Evolutionary conservation across 176 grass and related monocot species (phyloP).

Genomic region (Oryza longistaminata): DNA sequence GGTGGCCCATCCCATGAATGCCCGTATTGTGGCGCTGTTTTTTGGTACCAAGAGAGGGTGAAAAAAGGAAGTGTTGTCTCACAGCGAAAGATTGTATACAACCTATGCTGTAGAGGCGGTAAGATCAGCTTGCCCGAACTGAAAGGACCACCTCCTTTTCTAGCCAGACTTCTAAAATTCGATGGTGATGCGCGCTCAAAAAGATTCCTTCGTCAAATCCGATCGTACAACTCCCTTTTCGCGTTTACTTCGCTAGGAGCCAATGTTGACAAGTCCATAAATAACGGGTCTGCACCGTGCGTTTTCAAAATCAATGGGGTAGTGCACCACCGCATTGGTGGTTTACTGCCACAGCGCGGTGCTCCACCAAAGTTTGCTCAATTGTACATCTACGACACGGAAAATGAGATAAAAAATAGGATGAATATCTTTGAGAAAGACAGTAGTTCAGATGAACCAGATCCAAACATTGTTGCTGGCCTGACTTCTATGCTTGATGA

Average conservation of each 20-base stretch:
- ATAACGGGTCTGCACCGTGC: not conserved
- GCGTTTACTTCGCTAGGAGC: constrained; percentile 1
- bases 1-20: too few species aligned
- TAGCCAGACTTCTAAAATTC: too few species aligned
- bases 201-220: not conserved
- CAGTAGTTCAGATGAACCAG: not conserved
- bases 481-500: not conserved
- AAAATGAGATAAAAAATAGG: not conserved
- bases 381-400: not conserved
- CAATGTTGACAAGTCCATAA: not conserved
- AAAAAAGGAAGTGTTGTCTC: too few species aligned
- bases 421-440: not conserved
- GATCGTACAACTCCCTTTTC: constrained; percentile 14
- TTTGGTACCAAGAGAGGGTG: too few species aligned
- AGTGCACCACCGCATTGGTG: not conserved
- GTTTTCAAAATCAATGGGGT: constrained; percentile 16
- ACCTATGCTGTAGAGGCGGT: too few species aligned
- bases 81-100: too few species aligned
- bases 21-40: too few species aligned
- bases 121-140: too few species aligned
- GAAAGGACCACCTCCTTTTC: too few species aligned
- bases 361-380: not conserved
- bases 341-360: not conserved
- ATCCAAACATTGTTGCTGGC: not conserved
- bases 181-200: not conserved